These are phyloP conservation scores for Acanthamoeba castellanii DNA, from an alignment of 208 protist species.

Conservation along the genomic window DNA sequence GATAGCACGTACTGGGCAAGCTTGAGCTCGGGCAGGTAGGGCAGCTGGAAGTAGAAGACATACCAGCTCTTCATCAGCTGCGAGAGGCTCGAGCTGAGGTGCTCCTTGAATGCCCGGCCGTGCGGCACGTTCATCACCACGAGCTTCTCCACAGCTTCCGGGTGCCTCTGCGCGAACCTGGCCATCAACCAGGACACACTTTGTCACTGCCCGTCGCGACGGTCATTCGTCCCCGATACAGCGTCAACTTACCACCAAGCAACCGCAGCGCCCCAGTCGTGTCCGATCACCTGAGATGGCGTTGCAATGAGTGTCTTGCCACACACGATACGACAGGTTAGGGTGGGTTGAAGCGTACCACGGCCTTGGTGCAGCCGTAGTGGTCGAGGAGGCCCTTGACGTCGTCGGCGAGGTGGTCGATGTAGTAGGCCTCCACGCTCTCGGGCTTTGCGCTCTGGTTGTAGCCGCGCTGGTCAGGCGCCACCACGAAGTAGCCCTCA, in stretches of 20 bases:
- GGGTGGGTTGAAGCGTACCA: background rate
- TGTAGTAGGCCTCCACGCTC: constrained; percentile 1
- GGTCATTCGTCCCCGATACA: no score
- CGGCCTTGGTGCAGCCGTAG: background rate
- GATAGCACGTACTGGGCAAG: background rate
- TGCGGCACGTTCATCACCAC: constrained; percentile 59
- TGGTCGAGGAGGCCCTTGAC: constrained; percentile 32
- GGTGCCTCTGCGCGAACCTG: background rate
- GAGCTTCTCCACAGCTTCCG: background rate
- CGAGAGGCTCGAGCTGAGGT: constrained; percentile 44
- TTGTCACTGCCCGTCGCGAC: no score
- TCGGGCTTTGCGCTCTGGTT: constrained; percentile 42
- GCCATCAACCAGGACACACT: background rate
- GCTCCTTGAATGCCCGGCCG: background rate
- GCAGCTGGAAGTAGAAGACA: constrained; percentile 59
- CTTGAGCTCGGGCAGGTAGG: constrained; percentile 30
- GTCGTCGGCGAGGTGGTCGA: constrained; percentile 33
- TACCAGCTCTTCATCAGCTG: constrained; percentile 47
- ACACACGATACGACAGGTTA: background rate
- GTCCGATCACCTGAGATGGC: constrained; percentile 13
- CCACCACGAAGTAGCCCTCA: constrained; percentile 49
- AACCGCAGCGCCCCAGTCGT: constrained; percentile 49
- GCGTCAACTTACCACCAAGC: constrained; percentile 44
- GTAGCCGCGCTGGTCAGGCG: constrained; percentile 49
- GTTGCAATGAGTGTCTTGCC: background rate